Evolutionary conservation across 1,284 basidiomycete genomes (phyloP).

Genomic region (Takashimella koratensis): DNA sequence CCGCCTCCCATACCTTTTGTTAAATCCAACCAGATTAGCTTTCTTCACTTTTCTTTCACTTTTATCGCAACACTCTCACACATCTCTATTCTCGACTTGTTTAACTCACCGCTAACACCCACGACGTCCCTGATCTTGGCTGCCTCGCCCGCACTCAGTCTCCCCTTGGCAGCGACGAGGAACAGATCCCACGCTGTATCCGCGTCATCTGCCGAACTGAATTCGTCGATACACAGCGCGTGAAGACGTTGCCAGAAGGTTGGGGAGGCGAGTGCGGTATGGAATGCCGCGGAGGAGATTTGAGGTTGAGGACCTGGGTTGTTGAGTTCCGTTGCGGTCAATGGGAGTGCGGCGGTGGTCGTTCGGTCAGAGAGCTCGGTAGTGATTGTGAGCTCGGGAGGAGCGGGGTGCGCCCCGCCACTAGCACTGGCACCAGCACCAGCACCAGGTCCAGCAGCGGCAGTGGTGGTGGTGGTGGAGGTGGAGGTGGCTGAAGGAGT

Average conservation of each 20-base stretch:
- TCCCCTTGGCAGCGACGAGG: slow-evolving; percentile 43
- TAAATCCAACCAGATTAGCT: too few species aligned
- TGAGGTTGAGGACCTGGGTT: slow-evolving; percentile 14
- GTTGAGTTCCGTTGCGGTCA: slow-evolving; percentile 1
- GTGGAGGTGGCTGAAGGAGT: slow-evolving; percentile 9
- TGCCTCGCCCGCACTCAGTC: slow-evolving; percentile 46
- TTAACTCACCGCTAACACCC: slow-evolving; percentile 36
- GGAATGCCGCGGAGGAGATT: slow-evolving; percentile 53
- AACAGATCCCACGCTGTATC: slow-evolving; percentile 49
- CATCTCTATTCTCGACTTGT: too few species aligned
- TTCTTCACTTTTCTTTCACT: too few species aligned
- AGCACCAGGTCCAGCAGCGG: neutral
- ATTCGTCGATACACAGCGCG: slow-evolving; percentile 65
- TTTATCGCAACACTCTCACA: too few species aligned
- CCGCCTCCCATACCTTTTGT: slow-evolving; percentile 11
- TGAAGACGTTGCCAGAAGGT: slow-evolving; percentile 71
- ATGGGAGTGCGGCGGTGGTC: slow-evolving; percentile 2
- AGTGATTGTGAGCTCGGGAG: slow-evolving; percentile 8
- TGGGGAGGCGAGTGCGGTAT: slow-evolving; percentile 63
- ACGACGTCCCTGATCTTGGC: slow-evolving; percentile 49
- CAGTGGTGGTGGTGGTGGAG: neutral
- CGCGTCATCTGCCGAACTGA: slow-evolving; percentile 60
- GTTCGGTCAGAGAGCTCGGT: slow-evolving; percentile 8
- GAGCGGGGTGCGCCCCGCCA: slow-evolving; percentile 6
- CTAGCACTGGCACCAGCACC: slow-evolving; percentile 1